Base-by-base conservation (phyloP, 2,329 filamentous ascomycete species). In the Aspergillus terreus region DNA sequence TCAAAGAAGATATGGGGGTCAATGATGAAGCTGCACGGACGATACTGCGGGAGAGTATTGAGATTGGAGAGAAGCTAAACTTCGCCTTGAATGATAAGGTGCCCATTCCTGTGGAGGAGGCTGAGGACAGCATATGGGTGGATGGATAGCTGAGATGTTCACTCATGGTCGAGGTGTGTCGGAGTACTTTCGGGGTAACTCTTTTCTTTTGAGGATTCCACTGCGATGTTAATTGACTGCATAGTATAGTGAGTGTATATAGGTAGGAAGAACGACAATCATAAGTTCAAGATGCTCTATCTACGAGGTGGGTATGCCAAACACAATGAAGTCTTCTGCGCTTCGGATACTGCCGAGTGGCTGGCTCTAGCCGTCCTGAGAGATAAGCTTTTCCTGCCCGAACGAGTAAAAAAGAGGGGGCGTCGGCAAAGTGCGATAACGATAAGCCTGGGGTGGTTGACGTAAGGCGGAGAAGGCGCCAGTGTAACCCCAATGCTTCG, bases 31-130 rank as follows among this genome's bases (percentile, higher is more conserved):
- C 63, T 35, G 80, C 80, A 12, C 72, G 77, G 59, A 69, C 71
- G 23, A 82, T 92, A 17, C 69, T 92, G 63, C 73, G 79, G 56
- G 81, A 87, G 56, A 90, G 88, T 66, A 82, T 80, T 58, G 75
- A 78, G 47, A 71, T 92, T 45, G 88, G 87, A 1, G 79, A 85
- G 59, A 72, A 88, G 57, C 62, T 92, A 48, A 80, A 90, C 58
- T 84, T 86, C 55, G 85, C 87, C 51, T 71, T 76, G 44, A 79
- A 81, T 48, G 83, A 86, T 61, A 68, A 80, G 41, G 73, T 83
- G 17, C 59, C 57, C 3, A 23, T 64, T 23, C 54, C 54, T 11
- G 57, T 53, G 15, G 53, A 64, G 10, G 45, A 41, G 27, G 27
- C 27, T 7, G 27, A 11, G 27, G 27, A 30, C 27, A 30, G 27